Evolutionary conservation across 345 rosid species (phyloP).

Genomic region (Citrus sp.): DNA sequence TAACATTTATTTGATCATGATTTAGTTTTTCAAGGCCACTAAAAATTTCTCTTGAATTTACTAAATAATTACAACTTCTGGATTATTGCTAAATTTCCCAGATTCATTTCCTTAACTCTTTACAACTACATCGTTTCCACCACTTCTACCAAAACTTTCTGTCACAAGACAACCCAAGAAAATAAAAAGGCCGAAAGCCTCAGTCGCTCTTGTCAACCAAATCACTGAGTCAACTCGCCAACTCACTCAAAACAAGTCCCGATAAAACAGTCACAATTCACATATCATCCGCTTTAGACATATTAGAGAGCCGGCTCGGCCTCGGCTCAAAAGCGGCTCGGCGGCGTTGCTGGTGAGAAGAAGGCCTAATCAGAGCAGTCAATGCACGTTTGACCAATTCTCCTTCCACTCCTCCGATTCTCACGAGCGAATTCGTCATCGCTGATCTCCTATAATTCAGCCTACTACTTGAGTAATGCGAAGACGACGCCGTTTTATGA

Average conservation of each 20-base stretch:
- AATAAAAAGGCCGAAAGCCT: too few relatives aligned
- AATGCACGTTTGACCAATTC: constrained; percentile 58
- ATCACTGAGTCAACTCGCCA: constrained; percentile 5
- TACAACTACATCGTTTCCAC: not conserved
- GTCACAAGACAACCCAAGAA: not conserved
- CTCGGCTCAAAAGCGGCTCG: constrained; percentile 41
- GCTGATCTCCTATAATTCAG: constrained; percentile 51
- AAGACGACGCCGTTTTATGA: constrained; percentile 2
- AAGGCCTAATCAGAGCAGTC: constrained; percentile 55
- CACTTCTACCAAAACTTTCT: not conserved
- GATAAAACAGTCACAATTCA: not conserved
- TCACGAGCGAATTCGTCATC: constrained; percentile 59
- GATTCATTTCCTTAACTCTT: not conserved
- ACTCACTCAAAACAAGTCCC: not conserved
- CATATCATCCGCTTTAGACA: constrained; percentile 35
- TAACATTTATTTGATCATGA: too few relatives aligned
- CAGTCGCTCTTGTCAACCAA: not conserved
- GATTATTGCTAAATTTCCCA: not conserved
- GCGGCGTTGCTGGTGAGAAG: constrained; percentile 55
- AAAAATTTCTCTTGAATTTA: too few relatives aligned
- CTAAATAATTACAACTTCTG: not conserved
- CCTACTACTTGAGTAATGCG: constrained; percentile 27
- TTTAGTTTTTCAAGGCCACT: too few relatives aligned
- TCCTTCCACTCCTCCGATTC: constrained; percentile 66
- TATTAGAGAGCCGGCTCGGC: constrained; percentile 45